A percentile compares a stretch with the other conserved stretches of the same genome.
Conservation (phyloP, 331 rosid species). For the Saraca asoca region DNA sequence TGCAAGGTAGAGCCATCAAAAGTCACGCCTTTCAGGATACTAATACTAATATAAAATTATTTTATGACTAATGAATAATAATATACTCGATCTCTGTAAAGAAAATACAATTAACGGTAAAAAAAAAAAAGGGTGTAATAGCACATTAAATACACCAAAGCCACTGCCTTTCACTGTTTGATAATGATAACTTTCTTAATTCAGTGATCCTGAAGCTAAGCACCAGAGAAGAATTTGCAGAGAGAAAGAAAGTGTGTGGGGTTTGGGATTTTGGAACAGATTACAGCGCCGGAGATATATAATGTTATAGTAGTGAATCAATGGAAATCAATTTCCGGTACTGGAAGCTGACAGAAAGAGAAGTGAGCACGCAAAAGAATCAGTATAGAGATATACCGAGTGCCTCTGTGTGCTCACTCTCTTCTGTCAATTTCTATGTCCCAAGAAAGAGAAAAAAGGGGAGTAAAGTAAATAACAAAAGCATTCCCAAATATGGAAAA, state of each 20-base stretch:
- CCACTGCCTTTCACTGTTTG: slow-evolving; percentile 35
- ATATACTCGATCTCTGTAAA: background rate
- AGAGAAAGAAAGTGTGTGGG: slow-evolving; percentile 30
- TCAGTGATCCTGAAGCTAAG: too few relatives aligned
- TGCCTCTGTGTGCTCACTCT: slow-evolving; percentile 98
- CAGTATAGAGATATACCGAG: slow-evolving; percentile 50
- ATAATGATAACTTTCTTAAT: slow-evolving; percentile 35
- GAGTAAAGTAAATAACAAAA: background rate
- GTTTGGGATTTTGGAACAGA: slow-evolving; percentile 28
- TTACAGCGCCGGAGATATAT: slow-evolving; percentile 34
- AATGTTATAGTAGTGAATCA: background rate
- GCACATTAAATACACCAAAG: background rate
- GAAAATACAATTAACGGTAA: background rate
- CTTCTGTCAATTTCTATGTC: slow-evolving; percentile 95
- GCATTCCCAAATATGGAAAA: slow-evolving; percentile 32
- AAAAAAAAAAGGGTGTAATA: background rate
- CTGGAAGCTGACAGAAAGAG: slow-evolving; percentile 79
- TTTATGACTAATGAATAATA: slow-evolving; percentile 8
- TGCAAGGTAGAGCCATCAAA: slow-evolving; percentile 41
- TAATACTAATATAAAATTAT: slow-evolving; percentile 26
- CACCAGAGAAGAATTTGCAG: background rate
- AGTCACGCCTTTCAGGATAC: slow-evolving; percentile 54
- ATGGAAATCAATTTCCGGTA: slow-evolving; percentile 27
- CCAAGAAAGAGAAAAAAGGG: slow-evolving; percentile 21
- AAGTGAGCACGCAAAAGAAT: slow-evolving; percentile 87